These are phyloP conservation scores for Phoma sp. DNA, from an alignment of 2,329 filamentous ascomycete genomes.

Conservation along the genomic window DNA sequence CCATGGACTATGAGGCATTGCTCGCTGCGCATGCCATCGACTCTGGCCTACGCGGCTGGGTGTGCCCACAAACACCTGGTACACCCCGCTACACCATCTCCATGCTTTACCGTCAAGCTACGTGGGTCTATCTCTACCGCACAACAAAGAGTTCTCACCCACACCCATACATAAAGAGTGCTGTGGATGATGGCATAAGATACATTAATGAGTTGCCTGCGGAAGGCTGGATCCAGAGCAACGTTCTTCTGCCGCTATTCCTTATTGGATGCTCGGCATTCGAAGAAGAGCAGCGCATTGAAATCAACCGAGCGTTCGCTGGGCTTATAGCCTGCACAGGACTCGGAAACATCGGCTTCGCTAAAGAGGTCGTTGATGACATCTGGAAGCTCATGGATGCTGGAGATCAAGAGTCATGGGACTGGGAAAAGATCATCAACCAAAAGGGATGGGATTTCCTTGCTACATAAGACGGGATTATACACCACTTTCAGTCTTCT, in stretches of 20 bases:
- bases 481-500: constrained; percentile 1
- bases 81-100: constrained; percentile 64
- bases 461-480: constrained; percentile 55
- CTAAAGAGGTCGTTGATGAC: constrained; percentile 62
- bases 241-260: constrained; percentile 68
- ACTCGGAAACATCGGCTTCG: constrained; percentile 65
- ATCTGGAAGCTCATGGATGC: constrained; percentile 69
- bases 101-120: constrained; percentile 68
- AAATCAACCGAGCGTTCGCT: constrained; percentile 62
- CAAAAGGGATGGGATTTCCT: constrained; percentile 68
- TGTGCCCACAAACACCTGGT: constrained; percentile 63
- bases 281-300: constrained; percentile 61
- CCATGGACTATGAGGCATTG: constrained; percentile 75
- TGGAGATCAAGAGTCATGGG: constrained; percentile 65
- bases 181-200: constrained; percentile 65
- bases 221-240: constrained; percentile 63
- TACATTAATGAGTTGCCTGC: constrained; percentile 64
- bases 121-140: constrained; percentile 69
- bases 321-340: constrained; percentile 63
- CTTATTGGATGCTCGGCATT: constrained; percentile 69
- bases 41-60: constrained; percentile 76
- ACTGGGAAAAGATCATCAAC: constrained; percentile 68
- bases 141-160: constrained; percentile 66
- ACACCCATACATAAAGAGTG: constrained; percentile 62
- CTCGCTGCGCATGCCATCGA: constrained; percentile 80